Evolutionary conservation across 192 early-diverging fungal species (phyloP).

Genomic region (Coemansia sp.): DNA sequence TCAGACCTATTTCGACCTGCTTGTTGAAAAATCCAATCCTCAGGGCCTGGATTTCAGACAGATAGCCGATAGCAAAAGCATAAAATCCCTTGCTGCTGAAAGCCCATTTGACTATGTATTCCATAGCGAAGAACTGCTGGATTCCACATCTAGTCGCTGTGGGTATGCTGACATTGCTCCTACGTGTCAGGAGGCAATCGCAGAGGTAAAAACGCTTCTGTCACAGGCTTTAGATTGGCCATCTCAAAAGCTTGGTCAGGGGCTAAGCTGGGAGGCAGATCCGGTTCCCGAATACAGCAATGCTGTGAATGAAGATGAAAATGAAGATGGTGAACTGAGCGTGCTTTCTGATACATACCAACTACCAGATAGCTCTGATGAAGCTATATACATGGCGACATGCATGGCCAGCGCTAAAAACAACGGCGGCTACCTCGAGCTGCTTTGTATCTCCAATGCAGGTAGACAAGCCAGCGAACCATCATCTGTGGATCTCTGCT

Average conservation of each 20-base stretch:
- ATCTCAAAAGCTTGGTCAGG: slow-evolving; percentile 26
- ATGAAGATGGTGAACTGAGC: background rate
- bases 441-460: background rate
- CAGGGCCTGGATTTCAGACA: slow-evolving; percentile 3
- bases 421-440: background rate
- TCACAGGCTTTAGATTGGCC: slow-evolving; percentile 33
- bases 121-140: slow-evolving; percentile 10
- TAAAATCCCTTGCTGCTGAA: too few species aligned
- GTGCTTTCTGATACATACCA: slow-evolving; percentile 5
- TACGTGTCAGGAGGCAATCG: slow-evolving; percentile 23
- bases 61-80: background rate
- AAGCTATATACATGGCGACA: background rate
- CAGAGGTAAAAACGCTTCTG: slow-evolving; percentile 11
- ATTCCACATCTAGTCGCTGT: background rate
- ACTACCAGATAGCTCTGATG: background rate
- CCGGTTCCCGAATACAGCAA: background rate
- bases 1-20: slow-evolving; percentile 22
- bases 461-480: background rate
- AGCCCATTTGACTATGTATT: slow-evolving; percentile 24
- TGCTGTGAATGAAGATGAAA: background rate
- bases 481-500: background rate
- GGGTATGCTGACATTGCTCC: background rate
- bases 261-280: slow-evolving; percentile 18
- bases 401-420: background rate
- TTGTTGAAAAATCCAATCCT: slow-evolving; percentile 5